Evolutionary conservation across 2,329 filamentous ascomycete species (phyloP), one percentile per base, ranked within the genome.

Genomic region (Epichloe elymi): DNA sequence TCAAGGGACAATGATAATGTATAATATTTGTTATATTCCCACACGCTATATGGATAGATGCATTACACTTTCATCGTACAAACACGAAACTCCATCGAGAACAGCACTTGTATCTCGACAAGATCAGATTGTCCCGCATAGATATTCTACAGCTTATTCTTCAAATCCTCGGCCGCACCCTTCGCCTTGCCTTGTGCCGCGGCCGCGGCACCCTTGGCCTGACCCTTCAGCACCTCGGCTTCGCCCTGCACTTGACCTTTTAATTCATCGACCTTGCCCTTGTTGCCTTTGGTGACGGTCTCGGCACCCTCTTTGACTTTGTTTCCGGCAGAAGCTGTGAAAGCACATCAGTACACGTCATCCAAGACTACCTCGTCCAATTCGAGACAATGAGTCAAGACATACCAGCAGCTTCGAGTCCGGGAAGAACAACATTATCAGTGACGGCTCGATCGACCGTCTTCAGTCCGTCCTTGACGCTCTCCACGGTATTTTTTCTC

Each of bases 371-470:
- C 3, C 8, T 11, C 10, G 30, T 30, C 10, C 30, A 30, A 4
- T 30, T 11, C 30, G n/a, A 36, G 10, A 10, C 41, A n/a, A 6
- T 46, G 3, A 12, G 15, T 37, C 19, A 38, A 20, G 26, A 70
- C 75, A 53, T 70, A 82, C 81, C 64, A 46, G 75, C 74, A 45
- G 70, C 67, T 57, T 84, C 71, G 61, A 85, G 80, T 15, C 78
- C 79, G 39, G 79, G 78, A 23, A 83, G 76, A 30, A 82, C 75
- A 17, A 84, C 61, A 61, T 80, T 82, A 61, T 80, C 75, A 53
- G 75, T 74, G 41, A 84, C 77, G 47, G 68, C 72, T 33, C 78
- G 72, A 67, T 84, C 78, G 5, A 82, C 77, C 5, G 66, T 68
- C 66, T 83, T 80, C 52, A 78, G 64, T 3, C 73, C 72, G 54